Conservation (phyloP, 805 yeast species). For the Candida odintsovae region DNA sequence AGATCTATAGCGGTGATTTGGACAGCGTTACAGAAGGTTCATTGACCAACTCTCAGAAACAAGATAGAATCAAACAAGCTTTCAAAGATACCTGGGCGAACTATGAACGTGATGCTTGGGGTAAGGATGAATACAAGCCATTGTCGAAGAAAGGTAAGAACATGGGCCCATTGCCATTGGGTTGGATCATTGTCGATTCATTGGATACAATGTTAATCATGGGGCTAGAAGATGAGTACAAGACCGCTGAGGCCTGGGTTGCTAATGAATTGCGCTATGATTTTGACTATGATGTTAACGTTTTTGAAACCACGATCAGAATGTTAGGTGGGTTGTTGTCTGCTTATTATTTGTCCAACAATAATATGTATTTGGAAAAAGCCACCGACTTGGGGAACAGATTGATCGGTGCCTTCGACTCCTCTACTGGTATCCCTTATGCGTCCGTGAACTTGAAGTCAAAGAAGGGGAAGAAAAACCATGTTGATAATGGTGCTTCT, state of each 20-base stretch:
- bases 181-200: slow-evolving; percentile 90
- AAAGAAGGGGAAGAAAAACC: slow-evolving; percentile 54
- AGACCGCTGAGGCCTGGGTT: slow-evolving; percentile 70
- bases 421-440: slow-evolving; percentile 67
- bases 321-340: slow-evolving; percentile 92
- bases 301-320: slow-evolving; percentile 91
- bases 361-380: slow-evolving; percentile 66
- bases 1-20: slow-evolving; percentile 3
- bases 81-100: slow-evolving; percentile 75
- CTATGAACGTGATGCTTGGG: slow-evolving; percentile 77
- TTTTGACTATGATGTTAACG: slow-evolving; percentile 69
- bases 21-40: slow-evolving; percentile 34
- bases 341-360: slow-evolving; percentile 66
- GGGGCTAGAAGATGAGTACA: slow-evolving; percentile 53
- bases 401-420: slow-evolving; percentile 61
- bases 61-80: slow-evolving; percentile 55
- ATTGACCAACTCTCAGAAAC: slow-evolving; percentile 26
- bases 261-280: slow-evolving; percentile 60
- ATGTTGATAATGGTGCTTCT: slow-evolving; percentile 69
- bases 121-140: slow-evolving; percentile 73
- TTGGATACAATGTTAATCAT: slow-evolving; percentile 77
- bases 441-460: slow-evolving; percentile 69
- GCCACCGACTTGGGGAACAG: slow-evolving; percentile 79
- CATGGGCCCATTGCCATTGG: slow-evolving; percentile 78
- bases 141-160: slow-evolving; percentile 55